Evolutionary conservation across 1,284 basidiomycete species (phyloP).

Genomic region (Rhodotorula sp.): DNA sequence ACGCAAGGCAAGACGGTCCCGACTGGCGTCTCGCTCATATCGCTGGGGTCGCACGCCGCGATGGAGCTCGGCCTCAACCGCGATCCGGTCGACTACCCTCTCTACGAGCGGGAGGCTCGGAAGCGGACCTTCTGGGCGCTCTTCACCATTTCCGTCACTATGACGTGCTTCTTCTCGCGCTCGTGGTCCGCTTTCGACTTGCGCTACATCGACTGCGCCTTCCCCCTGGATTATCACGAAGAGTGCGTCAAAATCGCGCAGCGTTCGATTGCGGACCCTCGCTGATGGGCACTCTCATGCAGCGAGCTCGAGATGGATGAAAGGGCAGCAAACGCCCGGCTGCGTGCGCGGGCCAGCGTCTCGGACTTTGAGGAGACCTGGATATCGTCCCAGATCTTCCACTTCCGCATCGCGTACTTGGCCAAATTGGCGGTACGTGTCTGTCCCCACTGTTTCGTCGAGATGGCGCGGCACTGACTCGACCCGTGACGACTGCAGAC

Average conservation of each 20-base stretch:
- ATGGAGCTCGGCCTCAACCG: slow-evolving; percentile 37
- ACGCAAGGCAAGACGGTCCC: slow-evolving; percentile 12
- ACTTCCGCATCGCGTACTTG: not conserved
- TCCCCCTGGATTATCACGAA: slow-evolving; percentile 27
- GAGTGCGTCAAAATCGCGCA: not conserved
- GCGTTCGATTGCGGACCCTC: not conserved
- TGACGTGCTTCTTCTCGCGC: not conserved
- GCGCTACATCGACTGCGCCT: slow-evolving; percentile 20
- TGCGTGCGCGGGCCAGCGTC: not conserved
- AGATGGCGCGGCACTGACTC: not conserved
- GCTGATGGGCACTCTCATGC: not conserved
- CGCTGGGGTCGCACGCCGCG: slow-evolving; percentile 19
- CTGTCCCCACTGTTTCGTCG: not conserved
- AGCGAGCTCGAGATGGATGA: slow-evolving; percentile 16
- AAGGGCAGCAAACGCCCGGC: slow-evolving; percentile 10
- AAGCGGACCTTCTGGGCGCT: slow-evolving; percentile 32
- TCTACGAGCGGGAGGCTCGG: slow-evolving; percentile 28
- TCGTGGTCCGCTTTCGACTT: slow-evolving; percentile 24
- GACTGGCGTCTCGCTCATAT: slow-evolving; percentile 17
- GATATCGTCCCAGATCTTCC: not conserved
- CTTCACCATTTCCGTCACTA: slow-evolving; percentile 21
- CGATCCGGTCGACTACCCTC: slow-evolving; percentile 20
- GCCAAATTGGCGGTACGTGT: not conserved
- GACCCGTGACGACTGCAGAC: slow-evolving; percentile 4
- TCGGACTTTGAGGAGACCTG: slow-evolving; percentile 19